Percentiles rank a stretch among this genome's conserved stretches.
Evolutionary conservation across 306 rosid species (phyloP).

Genomic region (Quercus alba): DNA sequence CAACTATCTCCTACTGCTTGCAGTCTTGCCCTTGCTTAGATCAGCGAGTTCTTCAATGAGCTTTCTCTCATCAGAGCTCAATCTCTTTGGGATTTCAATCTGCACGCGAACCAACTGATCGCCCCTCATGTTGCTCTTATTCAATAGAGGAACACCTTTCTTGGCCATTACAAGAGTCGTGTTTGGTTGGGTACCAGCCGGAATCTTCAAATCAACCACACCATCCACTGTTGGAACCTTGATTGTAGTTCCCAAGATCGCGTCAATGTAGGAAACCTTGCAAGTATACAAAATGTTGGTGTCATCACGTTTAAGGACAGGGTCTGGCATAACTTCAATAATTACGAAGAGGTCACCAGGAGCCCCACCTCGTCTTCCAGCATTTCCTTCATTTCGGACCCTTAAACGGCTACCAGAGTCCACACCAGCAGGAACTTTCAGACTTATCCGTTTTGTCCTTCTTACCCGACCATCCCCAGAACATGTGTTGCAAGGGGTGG

Average conservation of each 20-base stretch:
- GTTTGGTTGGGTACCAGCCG: slow-evolving; percentile 86
- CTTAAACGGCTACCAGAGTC: slow-evolving; percentile 96
- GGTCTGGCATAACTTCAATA: slow-evolving; percentile 85
- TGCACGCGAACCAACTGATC: slow-evolving; percentile 97
- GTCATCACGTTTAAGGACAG: slow-evolving; percentile 92
- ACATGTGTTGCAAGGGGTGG: slow-evolving; percentile 89
- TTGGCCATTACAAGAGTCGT: slow-evolving; percentile 93
- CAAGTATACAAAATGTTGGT: slow-evolving; percentile 81
- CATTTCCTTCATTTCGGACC: slow-evolving; percentile 94
- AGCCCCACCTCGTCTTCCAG: slow-evolving; percentile 87
- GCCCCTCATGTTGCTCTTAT: slow-evolving; percentile 86
- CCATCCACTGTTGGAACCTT: slow-evolving; percentile 97
- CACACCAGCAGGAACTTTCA: slow-evolving; percentile 96
- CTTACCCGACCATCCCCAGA: slow-evolving; percentile 96
- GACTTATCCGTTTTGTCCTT: slow-evolving; percentile 83
- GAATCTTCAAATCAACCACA: slow-evolving; percentile 67
- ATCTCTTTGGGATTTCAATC: slow-evolving; percentile 89
- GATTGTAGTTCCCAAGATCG: slow-evolving; percentile 79
- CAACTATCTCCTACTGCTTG: slow-evolving; percentile 43
- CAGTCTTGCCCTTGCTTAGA: slow-evolving; percentile 86
- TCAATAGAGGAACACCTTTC: slow-evolving; percentile 92
- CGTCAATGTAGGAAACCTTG: slow-evolving; percentile 86
- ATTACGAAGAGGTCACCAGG: slow-evolving; percentile 93
- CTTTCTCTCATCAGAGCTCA: slow-evolving; percentile 78
- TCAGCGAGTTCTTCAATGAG: slow-evolving; percentile 84